Percentiles rank a stretch among this genome's conserved stretches.
Conservation (phyloP, 768 basidiomycete genomes). For the Tulasnella sp. region DNA sequence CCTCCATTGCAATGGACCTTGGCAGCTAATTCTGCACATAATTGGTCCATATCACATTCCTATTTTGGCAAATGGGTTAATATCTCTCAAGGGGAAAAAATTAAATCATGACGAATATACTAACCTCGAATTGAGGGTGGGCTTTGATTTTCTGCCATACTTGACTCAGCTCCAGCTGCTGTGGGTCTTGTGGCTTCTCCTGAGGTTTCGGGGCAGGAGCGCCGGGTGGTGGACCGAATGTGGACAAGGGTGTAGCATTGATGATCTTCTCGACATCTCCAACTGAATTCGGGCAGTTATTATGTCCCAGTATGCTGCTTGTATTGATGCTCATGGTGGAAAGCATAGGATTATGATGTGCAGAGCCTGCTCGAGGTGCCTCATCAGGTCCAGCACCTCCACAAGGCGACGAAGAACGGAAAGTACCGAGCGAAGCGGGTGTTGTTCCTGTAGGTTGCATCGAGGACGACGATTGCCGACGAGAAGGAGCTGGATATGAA, state of each 20-base stretch:
- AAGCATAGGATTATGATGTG: constrained; percentile 25
- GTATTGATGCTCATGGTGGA: constrained; percentile 30
- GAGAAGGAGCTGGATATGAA: background rate
- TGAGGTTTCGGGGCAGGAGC: constrained; percentile 19
- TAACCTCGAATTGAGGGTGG: constrained; percentile 62
- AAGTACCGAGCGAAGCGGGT: constrained; percentile 3
- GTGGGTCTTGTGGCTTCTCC: constrained; percentile 50
- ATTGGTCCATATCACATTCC: constrained; percentile 65
- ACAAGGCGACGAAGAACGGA: constrained; percentile 11
- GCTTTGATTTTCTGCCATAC: constrained; percentile 69
- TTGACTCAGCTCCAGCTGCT: constrained; percentile 62
- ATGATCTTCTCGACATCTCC: constrained; percentile 41
- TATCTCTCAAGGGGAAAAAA: constrained; percentile 3
- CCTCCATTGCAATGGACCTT: constrained; percentile 79
- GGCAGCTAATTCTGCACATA: constrained; percentile 64
- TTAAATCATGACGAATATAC: constrained; percentile 21
- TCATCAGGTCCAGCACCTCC: constrained; percentile 10
- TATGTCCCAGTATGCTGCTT: background rate
- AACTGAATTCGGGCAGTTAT: constrained; percentile 41
- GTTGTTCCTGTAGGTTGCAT: background rate
- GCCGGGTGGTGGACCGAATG: constrained; percentile 39
- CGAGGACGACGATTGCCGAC: background rate
- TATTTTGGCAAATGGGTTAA: constrained; percentile 22
- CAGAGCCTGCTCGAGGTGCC: constrained; percentile 9
- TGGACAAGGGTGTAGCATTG: constrained; percentile 17